phyloP scores from a whole-genome alignment of 2,329 filamentous ascomycete genomes.

The Orbilia blumenaviensis region DNA sequence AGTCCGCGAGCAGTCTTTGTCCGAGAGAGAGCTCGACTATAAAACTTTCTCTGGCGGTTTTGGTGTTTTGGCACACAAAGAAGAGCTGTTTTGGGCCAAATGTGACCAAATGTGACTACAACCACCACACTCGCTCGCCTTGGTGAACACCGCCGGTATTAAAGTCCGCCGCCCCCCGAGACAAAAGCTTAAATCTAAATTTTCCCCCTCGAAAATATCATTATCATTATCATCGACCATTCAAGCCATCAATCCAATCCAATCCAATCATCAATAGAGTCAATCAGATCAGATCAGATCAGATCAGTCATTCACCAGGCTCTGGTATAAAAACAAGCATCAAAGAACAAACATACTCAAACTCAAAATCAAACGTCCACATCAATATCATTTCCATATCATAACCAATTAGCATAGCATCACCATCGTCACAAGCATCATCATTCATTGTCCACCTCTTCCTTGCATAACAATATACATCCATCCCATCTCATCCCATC shows the following conservation, averaged over 20 bases:
- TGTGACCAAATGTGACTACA: neutral
- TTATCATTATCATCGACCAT: neutral
- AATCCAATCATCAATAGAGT: neutral
- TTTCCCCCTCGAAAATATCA: neutral
- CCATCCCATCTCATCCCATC: neutral
- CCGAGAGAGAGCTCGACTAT: constrained; percentile 12
- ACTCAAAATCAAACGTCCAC: neutral
- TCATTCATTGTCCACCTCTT: neutral
- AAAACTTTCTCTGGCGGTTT: neutral
- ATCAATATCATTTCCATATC: neutral
- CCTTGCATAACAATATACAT: neutral
- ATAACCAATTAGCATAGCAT: neutral
- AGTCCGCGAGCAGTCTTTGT: neutral
- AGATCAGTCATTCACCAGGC: no score
- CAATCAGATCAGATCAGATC: neutral
- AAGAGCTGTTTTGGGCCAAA: neutral
- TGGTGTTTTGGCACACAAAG: neutral
- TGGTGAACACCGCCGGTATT: no score
- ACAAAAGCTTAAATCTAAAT: constrained; percentile 19
- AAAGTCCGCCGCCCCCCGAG: neutral
- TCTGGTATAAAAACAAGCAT: no score
- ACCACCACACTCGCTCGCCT: no score
- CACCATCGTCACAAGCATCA: constrained; percentile 2
- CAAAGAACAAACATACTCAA: no score
- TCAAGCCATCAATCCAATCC: neutral